These are phyloP conservation scores for Chytriomyces sp. DNA, from an alignment of 192 early-diverging fungal genomes.

Conservation along the genomic window DNA sequence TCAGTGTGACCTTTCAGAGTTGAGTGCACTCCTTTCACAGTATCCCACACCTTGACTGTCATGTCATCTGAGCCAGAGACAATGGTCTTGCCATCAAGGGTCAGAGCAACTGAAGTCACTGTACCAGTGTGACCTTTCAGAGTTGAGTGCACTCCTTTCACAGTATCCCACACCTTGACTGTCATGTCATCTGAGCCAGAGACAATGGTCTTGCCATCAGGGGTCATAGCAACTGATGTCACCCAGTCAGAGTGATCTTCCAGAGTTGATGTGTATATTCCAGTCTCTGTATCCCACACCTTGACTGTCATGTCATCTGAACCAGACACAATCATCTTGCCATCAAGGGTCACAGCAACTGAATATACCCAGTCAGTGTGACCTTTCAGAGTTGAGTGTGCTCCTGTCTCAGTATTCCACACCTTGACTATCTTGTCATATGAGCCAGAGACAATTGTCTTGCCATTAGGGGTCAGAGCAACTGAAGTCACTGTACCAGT, in stretches of 20 bases:
- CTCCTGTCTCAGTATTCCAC: conserved; percentile 21
- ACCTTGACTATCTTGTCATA: conserved; percentile 18
- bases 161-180: neutral
- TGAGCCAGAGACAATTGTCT: conserved; percentile 30
- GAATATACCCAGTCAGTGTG: neutral
- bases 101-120: neutral
- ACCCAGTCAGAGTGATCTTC: no score
- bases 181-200: conserved; percentile 9
- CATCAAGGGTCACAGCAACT: conserved; percentile 12
- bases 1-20: no score
- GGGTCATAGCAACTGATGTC: neutral
- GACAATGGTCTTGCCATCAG: neutral
- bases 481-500: neutral
- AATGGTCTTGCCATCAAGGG: neutral
- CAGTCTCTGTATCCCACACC: neutral
- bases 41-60: neutral
- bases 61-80: conserved; percentile 5
- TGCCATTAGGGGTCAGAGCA: conserved; percentile 5
- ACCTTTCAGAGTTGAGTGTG: conserved; percentile 18
- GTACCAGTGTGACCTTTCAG: no score
- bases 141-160: neutral
- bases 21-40: fast-evolving
- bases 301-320: conserved; percentile 25
- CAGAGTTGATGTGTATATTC: no score
- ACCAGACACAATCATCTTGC: conserved; percentile 21